Evolutionary conservation across 2,329 filamentous ascomycete species (phyloP), one percentile per base, ranked within the genome.

Genomic region (Sporothrix luriei): DNA sequence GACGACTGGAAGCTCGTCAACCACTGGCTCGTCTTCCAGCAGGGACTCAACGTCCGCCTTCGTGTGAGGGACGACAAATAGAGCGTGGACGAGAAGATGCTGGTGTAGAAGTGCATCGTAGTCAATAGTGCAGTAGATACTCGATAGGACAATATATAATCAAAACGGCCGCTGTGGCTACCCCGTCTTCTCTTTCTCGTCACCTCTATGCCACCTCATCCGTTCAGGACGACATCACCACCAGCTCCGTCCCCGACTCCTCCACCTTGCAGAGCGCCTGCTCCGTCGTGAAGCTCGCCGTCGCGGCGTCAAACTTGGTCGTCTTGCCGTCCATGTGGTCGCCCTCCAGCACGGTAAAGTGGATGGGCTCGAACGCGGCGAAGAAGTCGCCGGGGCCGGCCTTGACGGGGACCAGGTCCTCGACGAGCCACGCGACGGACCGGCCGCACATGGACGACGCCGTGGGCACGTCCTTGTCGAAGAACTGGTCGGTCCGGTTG

Each of bases 381-480:
- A 72, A 72, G 38, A 46, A 72, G 33, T 72, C 71, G 51, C 69
- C 71, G 3, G 69, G 52, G 4, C 29, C 29, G 13, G 67, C 40
- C 24, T 69, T 49, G 16, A 24, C 43, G 13, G 71, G 71, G 16
- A 70, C 69, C 57, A 72, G 26, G 57, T 72, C 71, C 46, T 72
- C 69, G 64, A 72, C 71, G 40, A 69, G 62, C 69, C 71, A 72
- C 16, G 71, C 69, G 26, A 71, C 71, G 2, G 71, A 68, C 46
- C 51, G 57, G 49, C 71, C 71, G 71, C 71, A 69, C 54, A 72
- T 65, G 68, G 26, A 26, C n/a, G 26, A 24, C 10, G 14, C 33
- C 6, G 69, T 68, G 46, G 49, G 40, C 19, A 71, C 38, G 26
- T 62, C 43, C 13, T 68, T 66, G 59, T 71, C 49, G 29, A 72